Evolutionary conservation across 2,329 filamentous ascomycete species (phyloP).

Genomic region (Neoarthrinium moseri): DNA sequence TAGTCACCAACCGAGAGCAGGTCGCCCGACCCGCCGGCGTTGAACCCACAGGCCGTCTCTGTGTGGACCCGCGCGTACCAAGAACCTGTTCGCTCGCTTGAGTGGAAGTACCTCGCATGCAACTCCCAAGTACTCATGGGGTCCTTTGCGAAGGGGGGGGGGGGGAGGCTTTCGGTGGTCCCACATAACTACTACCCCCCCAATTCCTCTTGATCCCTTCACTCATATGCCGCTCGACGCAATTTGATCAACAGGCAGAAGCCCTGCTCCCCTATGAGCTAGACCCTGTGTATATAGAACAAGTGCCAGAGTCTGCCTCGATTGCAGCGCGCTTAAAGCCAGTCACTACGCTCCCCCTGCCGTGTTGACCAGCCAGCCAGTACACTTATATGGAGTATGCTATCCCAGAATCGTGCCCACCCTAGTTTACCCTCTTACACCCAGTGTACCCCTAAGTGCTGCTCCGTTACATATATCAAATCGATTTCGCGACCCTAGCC

Average conservation of each 20-base stretch:
- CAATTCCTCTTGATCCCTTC: too few relatives aligned
- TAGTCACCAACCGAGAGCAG: background rate
- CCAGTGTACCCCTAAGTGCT: too few relatives aligned
- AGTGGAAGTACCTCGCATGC: slow-evolving; percentile 6
- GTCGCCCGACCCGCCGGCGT: background rate
- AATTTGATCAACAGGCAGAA: slow-evolving; percentile 14
- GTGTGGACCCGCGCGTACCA: background rate
- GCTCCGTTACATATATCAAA: background rate
- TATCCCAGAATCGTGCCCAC: too few relatives aligned
- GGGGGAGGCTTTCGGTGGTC: too few relatives aligned
- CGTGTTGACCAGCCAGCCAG: too few relatives aligned
- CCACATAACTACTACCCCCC: too few relatives aligned
- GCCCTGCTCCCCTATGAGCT: slow-evolving; percentile 2
- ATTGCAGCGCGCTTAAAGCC: too few relatives aligned
- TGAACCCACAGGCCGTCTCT: background rate
- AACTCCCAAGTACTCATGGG: slow-evolving; percentile 2
- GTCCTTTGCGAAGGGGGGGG: slow-evolving; percentile 5
- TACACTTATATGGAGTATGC: too few relatives aligned
- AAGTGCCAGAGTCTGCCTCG: background rate
- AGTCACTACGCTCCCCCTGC: too few relatives aligned
- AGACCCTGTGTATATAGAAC: slow-evolving; percentile 2
- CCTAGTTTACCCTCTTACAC: too few relatives aligned
- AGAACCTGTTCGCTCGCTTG: too few relatives aligned
- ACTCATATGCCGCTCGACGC: slow-evolving; percentile 7
- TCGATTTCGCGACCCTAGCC: background rate